Evolutionary conservation across 768 basidiomycete species (phyloP).

Genomic region (Boletus rex-veris): DNA sequence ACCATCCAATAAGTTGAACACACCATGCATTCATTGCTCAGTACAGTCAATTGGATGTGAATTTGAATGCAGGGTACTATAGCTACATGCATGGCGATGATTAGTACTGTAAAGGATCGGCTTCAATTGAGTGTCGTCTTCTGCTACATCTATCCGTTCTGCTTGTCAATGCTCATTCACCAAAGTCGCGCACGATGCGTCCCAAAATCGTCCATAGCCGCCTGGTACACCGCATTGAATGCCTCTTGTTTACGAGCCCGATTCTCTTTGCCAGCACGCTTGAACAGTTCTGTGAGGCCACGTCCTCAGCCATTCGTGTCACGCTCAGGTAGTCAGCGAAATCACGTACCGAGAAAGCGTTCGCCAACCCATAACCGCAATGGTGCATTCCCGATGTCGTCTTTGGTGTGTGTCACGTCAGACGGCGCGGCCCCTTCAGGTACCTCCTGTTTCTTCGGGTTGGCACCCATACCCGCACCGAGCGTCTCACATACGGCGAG

Average conservation of each 20-base stretch:
- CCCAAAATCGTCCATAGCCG: slow-evolving; percentile 22
- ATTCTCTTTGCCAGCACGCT: slow-evolving; percentile 50
- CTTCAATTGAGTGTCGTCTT: too few relatives aligned
- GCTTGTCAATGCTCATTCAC: slow-evolving; percentile 2
- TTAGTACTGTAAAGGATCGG: background rate
- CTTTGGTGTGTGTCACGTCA: slow-evolving; percentile 15
- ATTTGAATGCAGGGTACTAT: background rate
- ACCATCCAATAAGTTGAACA: background rate
- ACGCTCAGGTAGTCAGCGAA: background rate
- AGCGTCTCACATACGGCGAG: slow-evolving; percentile 66
- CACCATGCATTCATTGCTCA: background rate
- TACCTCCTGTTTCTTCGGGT: slow-evolving; percentile 20
- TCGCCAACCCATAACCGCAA: slow-evolving; percentile 73
- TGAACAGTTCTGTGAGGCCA: slow-evolving; percentile 48
- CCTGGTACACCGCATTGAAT: slow-evolving; percentile 37
- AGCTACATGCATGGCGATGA: slow-evolving; percentile 5
- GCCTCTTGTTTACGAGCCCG: slow-evolving; percentile 44
- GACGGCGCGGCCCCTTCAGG: background rate
- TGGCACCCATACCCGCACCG: slow-evolving; percentile 61
- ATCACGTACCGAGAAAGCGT: slow-evolving; percentile 52
- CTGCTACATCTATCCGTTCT: background rate
- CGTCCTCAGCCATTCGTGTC: background rate
- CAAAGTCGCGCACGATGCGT: slow-evolving; percentile 14
- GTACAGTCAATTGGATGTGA: background rate
- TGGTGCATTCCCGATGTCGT: slow-evolving; percentile 56